These are phyloP conservation scores for Diaporthe nobilis DNA, from an alignment of 2,329 filamentous ascomycete genomes.

Conservation along the genomic window DNA sequence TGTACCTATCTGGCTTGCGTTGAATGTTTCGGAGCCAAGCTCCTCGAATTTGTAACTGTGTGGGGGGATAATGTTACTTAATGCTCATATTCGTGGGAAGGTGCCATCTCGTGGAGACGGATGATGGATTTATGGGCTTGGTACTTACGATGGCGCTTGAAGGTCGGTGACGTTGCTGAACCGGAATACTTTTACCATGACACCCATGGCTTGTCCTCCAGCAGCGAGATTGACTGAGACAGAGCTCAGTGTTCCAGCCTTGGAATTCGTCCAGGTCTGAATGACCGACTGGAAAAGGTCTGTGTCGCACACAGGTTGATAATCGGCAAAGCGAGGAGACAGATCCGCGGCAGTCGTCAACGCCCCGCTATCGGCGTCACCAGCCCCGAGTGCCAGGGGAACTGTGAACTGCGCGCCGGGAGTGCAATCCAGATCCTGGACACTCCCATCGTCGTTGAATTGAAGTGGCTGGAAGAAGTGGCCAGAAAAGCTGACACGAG, in stretches of 20 bases:
- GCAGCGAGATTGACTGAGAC: slow-evolving; percentile 33
- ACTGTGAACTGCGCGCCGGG: slow-evolving; percentile 17
- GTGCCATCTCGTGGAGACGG: neutral
- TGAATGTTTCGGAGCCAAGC: slow-evolving; percentile 35
- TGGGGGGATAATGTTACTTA: neutral
- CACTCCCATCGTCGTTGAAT: slow-evolving; percentile 36
- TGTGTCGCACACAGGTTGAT: slow-evolving; percentile 31
- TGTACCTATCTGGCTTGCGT: slow-evolving; percentile 26
- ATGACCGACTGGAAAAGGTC: slow-evolving; percentile 30
- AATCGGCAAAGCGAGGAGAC: slow-evolving; percentile 32
- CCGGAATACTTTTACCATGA: slow-evolving; percentile 26
- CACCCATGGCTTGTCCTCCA: neutral
- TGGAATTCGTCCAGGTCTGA: slow-evolving; percentile 37
- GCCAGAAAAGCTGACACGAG: slow-evolving; percentile 33
- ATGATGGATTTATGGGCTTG: no score
- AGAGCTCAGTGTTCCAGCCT: slow-evolving; percentile 21
- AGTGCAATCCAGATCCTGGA: slow-evolving; percentile 32
- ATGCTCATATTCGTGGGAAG: neutral
- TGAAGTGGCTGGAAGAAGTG: slow-evolving; percentile 37
- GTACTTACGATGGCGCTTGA: slow-evolving; percentile 28
- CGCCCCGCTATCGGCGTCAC: slow-evolving; percentile 20
- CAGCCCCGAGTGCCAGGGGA: slow-evolving; percentile 10
- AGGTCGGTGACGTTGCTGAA: slow-evolving; percentile 31
- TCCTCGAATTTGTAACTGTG: slow-evolving; percentile 33
- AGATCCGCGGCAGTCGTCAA: slow-evolving; percentile 28